Conservation (phyloP, 2,329 filamentous ascomycete genomes). For the Clonostachys rhizophaga region DNA sequence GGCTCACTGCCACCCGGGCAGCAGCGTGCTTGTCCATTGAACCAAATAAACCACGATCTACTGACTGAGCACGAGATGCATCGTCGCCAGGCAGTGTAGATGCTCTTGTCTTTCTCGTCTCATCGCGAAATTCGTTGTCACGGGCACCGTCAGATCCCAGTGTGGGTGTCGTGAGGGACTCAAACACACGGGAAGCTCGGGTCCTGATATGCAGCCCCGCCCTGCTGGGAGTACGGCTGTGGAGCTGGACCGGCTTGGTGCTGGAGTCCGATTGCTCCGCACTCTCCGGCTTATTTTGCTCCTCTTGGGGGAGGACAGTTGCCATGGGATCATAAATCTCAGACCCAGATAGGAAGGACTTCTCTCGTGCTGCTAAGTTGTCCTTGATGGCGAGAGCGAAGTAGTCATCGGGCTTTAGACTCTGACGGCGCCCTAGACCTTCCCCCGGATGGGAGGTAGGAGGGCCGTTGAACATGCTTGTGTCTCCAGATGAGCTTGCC, state of each 20-base stretch:
- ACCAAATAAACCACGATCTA: slow-evolving; percentile 56
- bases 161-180: slow-evolving; percentile 12
- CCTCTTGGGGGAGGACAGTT: slow-evolving; percentile 22
- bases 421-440: slow-evolving; percentile 37
- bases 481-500: slow-evolving; percentile 58
- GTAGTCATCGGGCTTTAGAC: slow-evolving; percentile 50
- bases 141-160: slow-evolving; percentile 26
- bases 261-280: background rate
- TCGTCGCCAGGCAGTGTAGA: slow-evolving; percentile 33
- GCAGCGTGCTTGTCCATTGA: slow-evolving; percentile 60
- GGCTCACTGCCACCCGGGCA: slow-evolving; percentile 60
- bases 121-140: slow-evolving; percentile 15
- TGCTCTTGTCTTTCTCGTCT: slow-evolving; percentile 35
- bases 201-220: slow-evolving; percentile 36
- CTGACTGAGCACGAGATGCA: slow-evolving; percentile 52
- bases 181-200: slow-evolving; percentile 13
- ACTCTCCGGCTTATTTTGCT: slow-evolving; percentile 15
- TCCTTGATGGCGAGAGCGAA: slow-evolving; percentile 22
- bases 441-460: slow-evolving; percentile 45
- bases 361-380: background rate
- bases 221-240: slow-evolving; percentile 37
- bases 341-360: slow-evolving; percentile 7
- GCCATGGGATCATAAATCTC: slow-evolving; percentile 32
- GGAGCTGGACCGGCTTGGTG: slow-evolving; percentile 16
- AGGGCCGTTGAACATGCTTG: slow-evolving; percentile 31